Evolutionary conservation across 495 filamentous ascomycete species (phyloP), one percentile per base, ranked within the genome.

Genomic region (Chaetomidium leptoderma): DNA sequence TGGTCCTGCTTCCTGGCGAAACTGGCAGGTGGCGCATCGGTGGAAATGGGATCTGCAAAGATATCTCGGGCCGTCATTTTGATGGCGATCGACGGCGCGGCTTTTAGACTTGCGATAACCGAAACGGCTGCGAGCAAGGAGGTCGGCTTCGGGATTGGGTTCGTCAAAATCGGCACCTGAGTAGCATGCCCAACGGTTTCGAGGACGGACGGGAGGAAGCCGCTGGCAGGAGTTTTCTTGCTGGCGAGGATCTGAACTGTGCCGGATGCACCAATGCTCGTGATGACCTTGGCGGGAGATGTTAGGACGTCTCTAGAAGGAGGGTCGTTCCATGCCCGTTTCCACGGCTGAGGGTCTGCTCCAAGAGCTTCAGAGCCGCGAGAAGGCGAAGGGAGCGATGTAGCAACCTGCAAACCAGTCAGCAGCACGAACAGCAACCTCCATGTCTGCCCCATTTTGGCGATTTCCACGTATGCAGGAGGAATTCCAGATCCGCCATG

Each of bases 41-140:
- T 86, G 50, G 78, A 79, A 51, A 92, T 76, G 24, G 89, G 86
- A 10, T 76, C 63, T 57, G 70, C 63, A 60, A 80, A 82, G 55
- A 83, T 78, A 49, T 81, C 63, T 3, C 58, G 29, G 10, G 68
- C 66, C 19, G 63, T 29, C 60, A 63, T 68, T 42, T 46, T 62
- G 48, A 58, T 45, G 8, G 47, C 23, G 36, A 51, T 29, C 2
- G 52, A 13, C 11, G 43, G 19, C 17, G 32, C n/a, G 1, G 30
- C 29, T 32, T 54, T 43, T n/a, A 35, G 19, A n/a, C 16, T 52
- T n/a, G 30, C 46, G 5, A 39, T 29, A 17, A 40, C 32, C 3
- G 55, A 36, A 4, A 44, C 19, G 1, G 17, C 17, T n/a, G 62
- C 45, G 19, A 68, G 42, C 24, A 65, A 23, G 3, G 63, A 62